Conservation (phyloP, 352 stramenopile species). For the Discostella stelligera region DNA sequence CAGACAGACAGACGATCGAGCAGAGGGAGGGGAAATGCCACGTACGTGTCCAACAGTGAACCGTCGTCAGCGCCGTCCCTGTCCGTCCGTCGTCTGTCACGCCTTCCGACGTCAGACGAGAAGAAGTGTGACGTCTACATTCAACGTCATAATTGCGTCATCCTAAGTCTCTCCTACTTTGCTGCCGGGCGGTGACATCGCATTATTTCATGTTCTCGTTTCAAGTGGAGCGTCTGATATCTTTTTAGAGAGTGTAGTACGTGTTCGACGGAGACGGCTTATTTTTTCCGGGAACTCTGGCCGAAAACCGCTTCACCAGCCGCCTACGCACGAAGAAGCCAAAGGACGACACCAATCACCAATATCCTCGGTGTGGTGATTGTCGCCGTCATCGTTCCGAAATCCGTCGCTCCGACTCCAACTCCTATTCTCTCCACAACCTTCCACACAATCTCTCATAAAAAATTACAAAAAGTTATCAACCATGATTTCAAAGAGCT, state of each 20-base stretch:
- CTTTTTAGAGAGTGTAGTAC: no score
- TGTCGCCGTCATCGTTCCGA: not conserved
- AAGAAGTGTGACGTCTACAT: not conserved
- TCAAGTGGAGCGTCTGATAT: not conserved
- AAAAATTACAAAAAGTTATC: conserved; percentile 5
- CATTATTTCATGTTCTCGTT: not conserved
- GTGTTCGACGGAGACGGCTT: not conserved
- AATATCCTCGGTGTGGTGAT: not conserved
- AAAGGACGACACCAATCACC: not conserved
- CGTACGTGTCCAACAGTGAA: not conserved
- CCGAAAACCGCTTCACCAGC: not conserved
- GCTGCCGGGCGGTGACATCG: not conserved
- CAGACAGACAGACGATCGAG: not conserved
- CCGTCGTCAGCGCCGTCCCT: no score
- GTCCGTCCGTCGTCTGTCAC: not conserved
- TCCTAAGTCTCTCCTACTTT: not conserved
- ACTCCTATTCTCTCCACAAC: not conserved
- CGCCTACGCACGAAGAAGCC: not conserved
- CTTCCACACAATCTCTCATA: not conserved
- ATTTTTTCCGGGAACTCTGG: not conserved
- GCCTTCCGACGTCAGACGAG: not conserved
- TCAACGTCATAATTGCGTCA: not conserved
- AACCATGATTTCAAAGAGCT: conserved; percentile 2
- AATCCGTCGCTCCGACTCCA: not conserved
- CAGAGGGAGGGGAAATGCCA: not conserved